Percentiles rank a stretch among this genome's conserved stretches.
phyloP scores from a whole-genome alignment of 2,329 filamentous ascomycete genomes.

The Pseudocercospora cruenta region DNA sequence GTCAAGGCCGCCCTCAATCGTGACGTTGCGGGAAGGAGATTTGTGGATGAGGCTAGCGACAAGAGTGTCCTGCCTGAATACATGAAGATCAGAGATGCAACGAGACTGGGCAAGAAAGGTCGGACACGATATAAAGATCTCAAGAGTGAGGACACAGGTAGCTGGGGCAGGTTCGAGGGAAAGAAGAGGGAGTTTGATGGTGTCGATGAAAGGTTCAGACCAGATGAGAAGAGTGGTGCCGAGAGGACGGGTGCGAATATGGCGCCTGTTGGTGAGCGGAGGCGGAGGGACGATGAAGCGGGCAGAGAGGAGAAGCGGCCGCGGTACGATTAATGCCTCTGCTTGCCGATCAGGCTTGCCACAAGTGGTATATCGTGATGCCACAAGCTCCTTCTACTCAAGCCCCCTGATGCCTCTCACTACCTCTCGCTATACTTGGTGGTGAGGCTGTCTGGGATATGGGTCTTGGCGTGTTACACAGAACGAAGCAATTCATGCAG shows the following conservation, averaged over 20 bases:
- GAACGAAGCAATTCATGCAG: too few species aligned
- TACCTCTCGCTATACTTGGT: too few species aligned
- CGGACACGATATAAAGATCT: slow-evolving; percentile 88
- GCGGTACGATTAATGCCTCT: not conserved
- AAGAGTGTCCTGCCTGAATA: slow-evolving; percentile 85
- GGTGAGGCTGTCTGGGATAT: too few species aligned
- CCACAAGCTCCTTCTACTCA: too few species aligned
- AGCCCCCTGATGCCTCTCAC: too few species aligned
- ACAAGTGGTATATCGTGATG: too few species aligned
- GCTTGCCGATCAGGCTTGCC: too few species aligned
- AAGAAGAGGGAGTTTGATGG: slow-evolving; percentile 48
- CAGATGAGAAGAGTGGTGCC: slow-evolving; percentile 57
- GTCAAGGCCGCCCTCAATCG: slow-evolving; percentile 77
- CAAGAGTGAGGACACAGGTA: slow-evolving; percentile 84
- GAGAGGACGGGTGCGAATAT: slow-evolving; percentile 69
- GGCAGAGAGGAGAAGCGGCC: slow-evolving; percentile 49
- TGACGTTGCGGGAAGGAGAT: slow-evolving; percentile 82
- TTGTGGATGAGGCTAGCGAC: slow-evolving; percentile 81
- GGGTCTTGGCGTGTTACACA: too few species aligned
- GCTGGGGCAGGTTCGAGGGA: slow-evolving; percentile 72
- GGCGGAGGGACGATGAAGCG: slow-evolving; percentile 46
- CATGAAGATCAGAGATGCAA: slow-evolving; percentile 91
- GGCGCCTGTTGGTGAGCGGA: slow-evolving; percentile 68
- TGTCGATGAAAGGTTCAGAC: slow-evolving; percentile 68
- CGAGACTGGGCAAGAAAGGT: slow-evolving; percentile 89